Base-by-base conservation (phyloP, 2,329 filamentous ascomycete genomes). In the Curvularia hawaiiensis region DNA sequence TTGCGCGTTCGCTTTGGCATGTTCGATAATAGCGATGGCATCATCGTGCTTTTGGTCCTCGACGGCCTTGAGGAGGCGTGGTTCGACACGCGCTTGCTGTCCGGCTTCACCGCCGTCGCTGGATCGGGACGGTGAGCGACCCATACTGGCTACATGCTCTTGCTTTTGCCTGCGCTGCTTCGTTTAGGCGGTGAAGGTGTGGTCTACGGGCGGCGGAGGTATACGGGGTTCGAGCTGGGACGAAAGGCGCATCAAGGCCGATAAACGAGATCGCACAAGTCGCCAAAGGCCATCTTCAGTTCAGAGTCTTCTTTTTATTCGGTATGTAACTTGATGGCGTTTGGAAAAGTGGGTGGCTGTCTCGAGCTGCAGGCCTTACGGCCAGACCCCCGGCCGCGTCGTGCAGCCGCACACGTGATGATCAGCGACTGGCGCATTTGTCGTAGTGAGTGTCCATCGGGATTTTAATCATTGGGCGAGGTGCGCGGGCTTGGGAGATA, bases 1-100 rank as follows among this genome's bases (percentile, higher is more conserved):
- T 55, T 73, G 69, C 48, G 65, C 61, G 53, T 71, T 71, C 9
- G 65, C 59, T 51, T 70, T 71, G 33, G 70, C 70, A 28, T 71
- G 58, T 52, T 76, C 72, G 68, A 76, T 74, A n/a, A 75, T 72
- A 20, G 70, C 67, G 43, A 71, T 67, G 10, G 66, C 70, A n/a
- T 72, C 68, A 24, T 67, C 65, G 44, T 72, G 61, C 35, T 65
- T 66, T 39, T 61, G 56, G 26, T 74, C 67, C 56, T 75, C 73
- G 56, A 75, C 71, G 6, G 73, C 73, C 31, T 70, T 71, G n/a
- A 76, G 60, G 3, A 76, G 67, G 12, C 72, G 68, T 33, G 72
- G 73, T 56, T 76, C 74, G 43, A 69, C 61, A 57, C 74, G 73
- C 10, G 58, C 50, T 22, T 67, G 60, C 18, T 68, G 67, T 20